Base-by-base conservation (phyloP, 2,329 filamentous ascomycete species). In the Elsinoe fawcettii region DNA sequence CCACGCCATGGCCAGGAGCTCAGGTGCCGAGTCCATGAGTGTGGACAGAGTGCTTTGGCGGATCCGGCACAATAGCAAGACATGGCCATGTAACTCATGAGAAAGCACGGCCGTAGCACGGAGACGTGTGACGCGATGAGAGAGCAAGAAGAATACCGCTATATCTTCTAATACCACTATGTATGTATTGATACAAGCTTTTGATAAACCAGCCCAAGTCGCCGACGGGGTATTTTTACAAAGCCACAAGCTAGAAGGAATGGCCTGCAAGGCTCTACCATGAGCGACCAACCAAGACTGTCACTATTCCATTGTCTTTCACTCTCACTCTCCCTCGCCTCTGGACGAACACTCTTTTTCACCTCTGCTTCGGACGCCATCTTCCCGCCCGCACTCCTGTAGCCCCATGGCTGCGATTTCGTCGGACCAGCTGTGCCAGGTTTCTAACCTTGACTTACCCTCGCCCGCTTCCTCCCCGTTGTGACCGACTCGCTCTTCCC, bases 391-490 rank as follows among this genome's bases (percentile, higher is more conserved):
- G 2, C 39, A 4, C n/a, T 43, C 14, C 20, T 20, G 20, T 20
- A 12, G 20, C 16, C 39, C 16, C 6, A 16, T 43, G 16, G 20
- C 41, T n/a, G 22, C 41, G 22, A 12, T 12, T 12, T 5, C 34
- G 41, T 46, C 41, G 41, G 23, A 2, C 11, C 41, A 5, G 41
- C 20, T 22, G 25, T 36, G 3, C 16, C 46, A 6, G 46, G 25
- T 12, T 18, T 18, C 49, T 53, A 56, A 23, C 39, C 54, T 23
- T 56, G 54, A 39, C 54, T 56, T 7, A 56, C 32, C 41, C 54
- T 36, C 27, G 54, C 54, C 41, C 54, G 46, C 54, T 56, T 56
- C 43, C 54, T 47, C 25, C 53, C 53, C 22, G 41, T 56, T 16
- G 20, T 18, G n/a, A 46, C 39, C 8, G 32, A 27, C 41, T 56